Evolutionary conservation across 805 yeast species (phyloP).

Genomic region (Wickerhamomyces rabaulensis): DNA sequence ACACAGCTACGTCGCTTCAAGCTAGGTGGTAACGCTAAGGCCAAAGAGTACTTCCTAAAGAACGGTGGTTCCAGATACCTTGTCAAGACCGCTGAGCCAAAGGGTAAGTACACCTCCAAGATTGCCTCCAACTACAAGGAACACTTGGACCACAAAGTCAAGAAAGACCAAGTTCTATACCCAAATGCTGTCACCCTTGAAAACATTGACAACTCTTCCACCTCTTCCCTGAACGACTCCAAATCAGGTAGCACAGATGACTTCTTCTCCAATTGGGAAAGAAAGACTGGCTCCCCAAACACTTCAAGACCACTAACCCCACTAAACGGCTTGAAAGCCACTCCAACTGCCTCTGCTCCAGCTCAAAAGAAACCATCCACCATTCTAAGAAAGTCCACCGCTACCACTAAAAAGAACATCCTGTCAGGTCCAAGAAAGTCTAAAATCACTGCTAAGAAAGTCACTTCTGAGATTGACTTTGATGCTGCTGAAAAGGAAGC

Average conservation of each 20-base stretch:
- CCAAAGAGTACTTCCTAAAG: constrained; percentile 76
- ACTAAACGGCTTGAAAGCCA: constrained; percentile 10
- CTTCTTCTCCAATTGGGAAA: constrained; percentile 89
- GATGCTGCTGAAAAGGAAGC: constrained; percentile 76
- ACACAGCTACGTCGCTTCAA: constrained; percentile 87
- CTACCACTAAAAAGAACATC: constrained; percentile 33
- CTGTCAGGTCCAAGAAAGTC: constrained; percentile 55
- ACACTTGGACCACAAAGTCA: constrained; percentile 66
- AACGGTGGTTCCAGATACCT: constrained; percentile 80
- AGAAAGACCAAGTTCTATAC: constrained; percentile 58
- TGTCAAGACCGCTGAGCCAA: constrained; percentile 52
- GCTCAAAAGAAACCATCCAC: constrained; percentile 24
- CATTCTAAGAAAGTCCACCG: constrained; percentile 24
- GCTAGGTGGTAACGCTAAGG: constrained; percentile 86
- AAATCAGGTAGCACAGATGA: constrained; percentile 61
- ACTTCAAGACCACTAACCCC: constrained; percentile 28
- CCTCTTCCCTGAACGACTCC: constrained; percentile 28
- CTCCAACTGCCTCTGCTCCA: constrained; percentile 8
- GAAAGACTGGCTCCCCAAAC: constrained; percentile 46
- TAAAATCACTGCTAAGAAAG: constrained; percentile 54
- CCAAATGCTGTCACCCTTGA: constrained; percentile 74
- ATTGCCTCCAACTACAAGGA: constrained; percentile 79
- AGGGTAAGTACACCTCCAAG: constrained; percentile 72
- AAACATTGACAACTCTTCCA: constrained; percentile 33
- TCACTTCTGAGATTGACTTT: constrained; percentile 50